Evolutionary conservation across 306 rosid genomes (phyloP), one percentile per base, ranked within the genome.

Genomic region (Acmispon strigosus): DNA sequence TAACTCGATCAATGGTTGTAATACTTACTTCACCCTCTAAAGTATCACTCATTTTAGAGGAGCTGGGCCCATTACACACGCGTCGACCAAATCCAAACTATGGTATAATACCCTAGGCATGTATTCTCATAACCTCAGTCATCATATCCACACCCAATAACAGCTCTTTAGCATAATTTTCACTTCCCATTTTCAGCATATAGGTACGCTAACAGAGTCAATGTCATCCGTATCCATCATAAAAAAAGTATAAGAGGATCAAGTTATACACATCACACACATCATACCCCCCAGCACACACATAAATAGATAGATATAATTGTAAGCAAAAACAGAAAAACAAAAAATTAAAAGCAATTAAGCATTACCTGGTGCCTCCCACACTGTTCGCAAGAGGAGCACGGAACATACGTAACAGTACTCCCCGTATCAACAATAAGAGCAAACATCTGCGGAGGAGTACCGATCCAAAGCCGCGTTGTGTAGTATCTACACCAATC

Each of bases 391-490:
- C 99, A 94, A 55, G 84, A 80, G 6, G 96, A 81, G 70, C 99
- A 94, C 7, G 99, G 99, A 14, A 94, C 99, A 57, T 94, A 94
- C 27, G 99, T 94, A 24, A 94, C 96, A 39, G 97, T 86, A 82
- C 99, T 94, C 43, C 99, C 99, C 5, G 99, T 89, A 67, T 94
- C 99, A 47, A 94, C 99, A 66, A 94, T 94, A 9, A 94, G 95
- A 29, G 97, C 88, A 64, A 94, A 94, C 78, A 45, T 78, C 82
- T 94, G 99, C 13, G 97, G 97, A 49, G 97, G 99, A 66, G 96
- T 89, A 41, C 99, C 99, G 83, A 94, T 91, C 96, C 88, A 91
- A 36, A 94, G 88, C 84, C 90, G 84, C 48, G 96, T 89, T 3
- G 99, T 91, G 61, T 91, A 91, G 48, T 94, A 94, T 71, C 98